These are phyloP conservation scores for Sutorius eximius DNA, from an alignment of 1,284 basidiomycete genomes.

Conservation along the genomic window DNA sequence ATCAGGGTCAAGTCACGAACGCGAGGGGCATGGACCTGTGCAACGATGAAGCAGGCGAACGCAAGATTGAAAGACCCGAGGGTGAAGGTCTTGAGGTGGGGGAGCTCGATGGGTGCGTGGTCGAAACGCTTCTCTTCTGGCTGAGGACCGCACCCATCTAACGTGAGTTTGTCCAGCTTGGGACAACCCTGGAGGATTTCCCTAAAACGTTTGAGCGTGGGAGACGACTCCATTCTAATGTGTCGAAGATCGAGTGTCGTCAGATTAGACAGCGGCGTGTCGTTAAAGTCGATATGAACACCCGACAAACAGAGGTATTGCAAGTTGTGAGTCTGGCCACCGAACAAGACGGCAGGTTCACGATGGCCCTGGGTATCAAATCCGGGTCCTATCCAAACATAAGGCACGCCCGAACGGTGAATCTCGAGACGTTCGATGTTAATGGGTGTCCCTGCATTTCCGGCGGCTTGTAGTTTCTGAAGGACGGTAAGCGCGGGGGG, in stretches of 20 bases:
- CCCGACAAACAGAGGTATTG: constrained; percentile 53
- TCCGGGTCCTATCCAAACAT: constrained; percentile 43
- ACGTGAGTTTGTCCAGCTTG: constrained; percentile 48
- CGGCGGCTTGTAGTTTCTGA: constrained; percentile 43
- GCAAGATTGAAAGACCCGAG: constrained; percentile 51
- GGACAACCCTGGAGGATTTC: constrained; percentile 51
- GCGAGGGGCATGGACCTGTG: constrained; percentile 50
- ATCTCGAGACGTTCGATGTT: constrained; percentile 58
- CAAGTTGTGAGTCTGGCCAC: constrained; percentile 45
- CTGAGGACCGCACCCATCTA: constrained; percentile 60
- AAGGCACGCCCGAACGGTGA: constrained; percentile 49
- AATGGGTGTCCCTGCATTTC: constrained; percentile 35
- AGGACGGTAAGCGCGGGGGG: constrained; percentile 49
- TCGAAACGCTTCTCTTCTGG: constrained; percentile 22
- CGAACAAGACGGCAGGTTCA: constrained; percentile 44
- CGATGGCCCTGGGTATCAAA: constrained; percentile 36
- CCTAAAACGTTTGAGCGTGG: constrained; percentile 48
- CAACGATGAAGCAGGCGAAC: constrained; percentile 47
- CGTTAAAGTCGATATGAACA: constrained; percentile 55
- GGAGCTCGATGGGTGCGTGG: constrained; percentile 43
- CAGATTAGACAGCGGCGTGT: constrained; percentile 48
- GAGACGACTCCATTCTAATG: constrained; percentile 49
- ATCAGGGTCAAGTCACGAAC: constrained; percentile 55
- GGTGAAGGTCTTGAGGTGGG: constrained; percentile 48
- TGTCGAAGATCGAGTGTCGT: constrained; percentile 60